These are phyloP conservation scores for Aciculoconidium aculeatum DNA, from an alignment of 805 yeast genomes.

Conservation along the genomic window DNA sequence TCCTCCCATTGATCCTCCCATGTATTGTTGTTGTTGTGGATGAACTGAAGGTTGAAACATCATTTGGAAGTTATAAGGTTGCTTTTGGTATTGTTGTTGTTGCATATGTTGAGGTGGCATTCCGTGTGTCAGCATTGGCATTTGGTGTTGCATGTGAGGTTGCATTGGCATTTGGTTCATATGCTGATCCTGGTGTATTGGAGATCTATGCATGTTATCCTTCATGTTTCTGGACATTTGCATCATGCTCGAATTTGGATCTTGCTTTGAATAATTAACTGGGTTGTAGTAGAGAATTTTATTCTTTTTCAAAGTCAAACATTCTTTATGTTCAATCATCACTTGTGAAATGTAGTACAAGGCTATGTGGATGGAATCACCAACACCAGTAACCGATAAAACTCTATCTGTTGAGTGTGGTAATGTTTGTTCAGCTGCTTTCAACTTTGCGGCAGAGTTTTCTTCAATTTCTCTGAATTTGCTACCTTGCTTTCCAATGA, in stretches of 20 bases:
- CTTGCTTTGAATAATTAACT: slow-evolving; percentile 26
- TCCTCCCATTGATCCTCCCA: too few relatives aligned
- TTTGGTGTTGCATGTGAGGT: slow-evolving; percentile 11
- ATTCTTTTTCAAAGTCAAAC: slow-evolving; percentile 41
- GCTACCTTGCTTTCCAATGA: slow-evolving; percentile 73
- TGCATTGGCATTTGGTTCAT: slow-evolving; percentile 12
- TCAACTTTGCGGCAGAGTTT: slow-evolving; percentile 68
- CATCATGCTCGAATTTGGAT: slow-evolving; percentile 18
- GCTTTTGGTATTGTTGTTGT: slow-evolving; percentile 12
- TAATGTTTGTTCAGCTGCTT: slow-evolving; percentile 65
- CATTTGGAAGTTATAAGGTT: slow-evolving; percentile 12
- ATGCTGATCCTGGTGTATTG: slow-evolving; percentile 2
- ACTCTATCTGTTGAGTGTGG: slow-evolving; percentile 77
- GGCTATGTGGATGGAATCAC: slow-evolving; percentile 85
- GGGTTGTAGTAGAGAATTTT: slow-evolving; percentile 59
- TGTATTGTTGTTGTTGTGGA: slow-evolving; percentile 27
- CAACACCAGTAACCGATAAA: slow-evolving; percentile 67
- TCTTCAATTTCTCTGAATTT: slow-evolving; percentile 79
- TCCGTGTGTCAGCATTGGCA: background rate
- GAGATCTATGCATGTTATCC: too few relatives aligned
- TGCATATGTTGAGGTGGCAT: slow-evolving; percentile 5
- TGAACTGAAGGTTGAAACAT: slow-evolving; percentile 38
- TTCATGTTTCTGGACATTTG: slow-evolving; percentile 16
- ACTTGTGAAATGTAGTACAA: slow-evolving; percentile 68
- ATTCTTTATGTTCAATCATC: slow-evolving; percentile 52